Percentiles rank a stretch among this genome's conserved stretches.
phyloP scores from a whole-genome alignment of 768 basidiomycete species.

The Strobilomyces confusus region DNA sequence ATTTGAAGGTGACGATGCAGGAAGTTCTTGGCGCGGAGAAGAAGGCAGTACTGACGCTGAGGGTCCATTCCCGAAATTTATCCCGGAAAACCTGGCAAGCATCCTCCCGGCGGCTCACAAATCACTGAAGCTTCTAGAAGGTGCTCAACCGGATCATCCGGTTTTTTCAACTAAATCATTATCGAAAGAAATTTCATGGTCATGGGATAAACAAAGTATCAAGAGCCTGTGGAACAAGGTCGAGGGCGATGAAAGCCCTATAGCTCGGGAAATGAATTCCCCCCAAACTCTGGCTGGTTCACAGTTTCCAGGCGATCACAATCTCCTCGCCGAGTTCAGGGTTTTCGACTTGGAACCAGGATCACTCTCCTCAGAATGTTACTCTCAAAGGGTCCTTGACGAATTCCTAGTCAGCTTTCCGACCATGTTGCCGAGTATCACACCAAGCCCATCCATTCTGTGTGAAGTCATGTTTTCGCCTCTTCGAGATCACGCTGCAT shows the following conservation, averaged over 20 bases:
- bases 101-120: conserved; percentile 62
- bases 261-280: not conserved
- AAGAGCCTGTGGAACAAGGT: conserved; percentile 8
- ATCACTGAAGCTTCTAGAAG: conserved; percentile 61
- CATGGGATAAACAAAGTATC: conserved; percentile 35
- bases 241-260: not conserved
- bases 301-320: conserved; percentile 14
- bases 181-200: conserved; percentile 43
- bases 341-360: conserved; percentile 71
- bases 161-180: conserved; percentile 39
- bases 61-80: conserved; percentile 59
- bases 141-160: conserved; percentile 62
- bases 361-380: conserved; percentile 21
- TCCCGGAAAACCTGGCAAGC: conserved; percentile 46
- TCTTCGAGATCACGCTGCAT: conserved; percentile 56
- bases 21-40: conserved; percentile 38
- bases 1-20: conserved; percentile 31
- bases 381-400: conserved; percentile 31
- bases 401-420: conserved; percentile 61
- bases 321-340: conserved; percentile 44
- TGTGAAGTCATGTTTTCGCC: conserved; percentile 59
- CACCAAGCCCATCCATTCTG: conserved; percentile 61
- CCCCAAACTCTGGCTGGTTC: not conserved
- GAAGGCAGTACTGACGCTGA: conserved; percentile 38
- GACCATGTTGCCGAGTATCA: conserved; percentile 50